Evolutionary conservation across 2,329 filamentous ascomycete genomes (phyloP).

Genomic region (Epichloe sylvatica): DNA sequence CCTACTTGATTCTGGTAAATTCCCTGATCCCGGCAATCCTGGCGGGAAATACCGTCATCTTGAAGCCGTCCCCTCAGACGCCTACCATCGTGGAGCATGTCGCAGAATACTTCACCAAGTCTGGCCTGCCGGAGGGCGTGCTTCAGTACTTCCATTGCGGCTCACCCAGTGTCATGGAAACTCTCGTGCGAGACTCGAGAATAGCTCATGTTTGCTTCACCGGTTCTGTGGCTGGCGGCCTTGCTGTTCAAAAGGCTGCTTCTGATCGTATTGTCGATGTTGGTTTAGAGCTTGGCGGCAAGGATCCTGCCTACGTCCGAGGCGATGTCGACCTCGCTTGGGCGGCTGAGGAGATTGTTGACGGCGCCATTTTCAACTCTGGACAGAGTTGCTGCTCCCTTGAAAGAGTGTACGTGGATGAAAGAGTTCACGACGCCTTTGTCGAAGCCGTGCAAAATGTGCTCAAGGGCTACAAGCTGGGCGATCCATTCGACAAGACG

Average conservation of each 20-base stretch:
- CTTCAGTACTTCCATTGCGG: slow-evolving; percentile 89
- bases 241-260: slow-evolving; percentile 74
- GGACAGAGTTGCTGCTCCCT: slow-evolving; percentile 95
- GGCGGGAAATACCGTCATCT: slow-evolving; percentile 76
- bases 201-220: slow-evolving; percentile 84
- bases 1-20: slow-evolving; percentile 87
- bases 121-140: slow-evolving; percentile 69
- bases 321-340: slow-evolving; percentile 76
- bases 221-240: slow-evolving; percentile 74
- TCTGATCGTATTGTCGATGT: slow-evolving; percentile 74
- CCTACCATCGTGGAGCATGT: slow-evolving; percentile 84
- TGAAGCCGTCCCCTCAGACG: slow-evolving; percentile 92
- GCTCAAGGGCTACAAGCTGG: slow-evolving; percentile 67
- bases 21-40: slow-evolving; percentile 84
- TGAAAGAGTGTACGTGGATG: slow-evolving; percentile 82
- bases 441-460: slow-evolving; percentile 67
- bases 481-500: slow-evolving; percentile 66
- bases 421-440: slow-evolving; percentile 71
- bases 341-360: slow-evolving; percentile 89
- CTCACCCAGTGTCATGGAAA: slow-evolving; percentile 60
- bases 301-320: slow-evolving; percentile 84
- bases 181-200: slow-evolving; percentile 61
- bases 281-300: slow-evolving; percentile 83
- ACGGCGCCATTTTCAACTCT: slow-evolving; percentile 93
- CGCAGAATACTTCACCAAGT: slow-evolving; percentile 58